Percentiles rank a stretch among this genome's conserved stretches.
These are phyloP conservation scores for Pseudomicrostroma phylloplanum DNA, from an alignment of 1,284 basidiomycete genomes.

Conservation along the genomic window DNA sequence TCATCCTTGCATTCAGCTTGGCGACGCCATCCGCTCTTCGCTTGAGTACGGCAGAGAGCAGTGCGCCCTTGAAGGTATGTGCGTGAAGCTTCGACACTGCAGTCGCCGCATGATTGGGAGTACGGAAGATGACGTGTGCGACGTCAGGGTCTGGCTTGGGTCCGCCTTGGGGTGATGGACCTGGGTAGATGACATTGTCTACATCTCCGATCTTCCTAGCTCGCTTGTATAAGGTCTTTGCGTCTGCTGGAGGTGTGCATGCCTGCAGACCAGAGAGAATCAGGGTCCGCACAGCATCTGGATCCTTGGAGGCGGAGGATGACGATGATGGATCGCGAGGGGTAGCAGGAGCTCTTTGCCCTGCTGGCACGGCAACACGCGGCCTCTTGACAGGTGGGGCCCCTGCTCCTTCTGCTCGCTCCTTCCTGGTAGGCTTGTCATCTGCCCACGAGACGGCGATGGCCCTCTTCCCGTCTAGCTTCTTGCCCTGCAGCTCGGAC, in stretches of 20 bases:
- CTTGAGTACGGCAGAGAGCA: constrained; percentile 84
- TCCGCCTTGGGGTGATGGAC: not conserved
- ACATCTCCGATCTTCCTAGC: constrained; percentile 47
- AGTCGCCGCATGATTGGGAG: constrained; percentile 64
- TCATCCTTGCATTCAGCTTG: constrained; percentile 57
- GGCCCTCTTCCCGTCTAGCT: constrained; percentile 37
- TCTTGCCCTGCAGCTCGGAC: constrained; percentile 41
- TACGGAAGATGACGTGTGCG: constrained; percentile 71
- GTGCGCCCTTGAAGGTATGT: constrained; percentile 81
- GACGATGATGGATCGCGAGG: not conserved
- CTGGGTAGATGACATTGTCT: constrained; percentile 38
- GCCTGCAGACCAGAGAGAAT: constrained; percentile 37
- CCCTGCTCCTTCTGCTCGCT: not conserved
- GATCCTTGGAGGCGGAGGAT: constrained; percentile 20
- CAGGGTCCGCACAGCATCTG: constrained; percentile 43
- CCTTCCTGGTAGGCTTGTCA: constrained; percentile 22
- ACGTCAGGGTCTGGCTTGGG: constrained; percentile 24
- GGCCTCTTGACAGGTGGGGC: constrained; percentile 3
- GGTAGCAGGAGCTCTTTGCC: constrained; percentile 11
- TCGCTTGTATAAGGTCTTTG: constrained; percentile 46
- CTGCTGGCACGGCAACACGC: not conserved
- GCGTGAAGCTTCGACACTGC: constrained; percentile 80
- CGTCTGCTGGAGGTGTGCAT: constrained; percentile 36
- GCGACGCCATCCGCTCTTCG: constrained; percentile 64
- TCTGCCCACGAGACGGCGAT: constrained; percentile 43